These are phyloP conservation scores for Aristolochia contorta DNA, from an alignment of 164 flowering plant species.

Conservation along the genomic window DNA sequence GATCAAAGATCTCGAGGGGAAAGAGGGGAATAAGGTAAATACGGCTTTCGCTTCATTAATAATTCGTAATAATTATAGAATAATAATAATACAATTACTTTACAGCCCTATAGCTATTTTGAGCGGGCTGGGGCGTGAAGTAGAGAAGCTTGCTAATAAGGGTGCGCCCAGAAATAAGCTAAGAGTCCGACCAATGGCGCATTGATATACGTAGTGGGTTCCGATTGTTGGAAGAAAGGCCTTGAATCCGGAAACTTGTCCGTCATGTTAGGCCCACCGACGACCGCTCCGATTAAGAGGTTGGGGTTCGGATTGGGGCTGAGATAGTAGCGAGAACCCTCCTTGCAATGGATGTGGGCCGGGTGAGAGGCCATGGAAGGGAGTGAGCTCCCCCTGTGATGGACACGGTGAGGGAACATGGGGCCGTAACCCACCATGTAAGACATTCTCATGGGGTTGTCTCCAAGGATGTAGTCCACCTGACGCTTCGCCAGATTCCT, in stretches of 20 bases:
- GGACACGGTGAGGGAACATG: constrained; percentile 69
- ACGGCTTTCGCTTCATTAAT: too few species aligned
- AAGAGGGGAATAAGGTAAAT: too few species aligned
- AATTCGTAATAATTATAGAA: too few species aligned
- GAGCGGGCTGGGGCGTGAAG: neutral
- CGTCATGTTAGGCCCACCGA: constrained; percentile 82
- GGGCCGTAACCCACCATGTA: constrained; percentile 95
- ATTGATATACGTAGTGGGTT: constrained; percentile 94
- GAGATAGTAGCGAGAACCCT: constrained; percentile 51
- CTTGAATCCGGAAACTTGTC: constrained; percentile 87
- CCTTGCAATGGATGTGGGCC: constrained; percentile 62
- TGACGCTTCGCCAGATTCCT: constrained; percentile 68
- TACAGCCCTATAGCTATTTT: neutral
- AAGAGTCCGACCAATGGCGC: constrained; percentile 91
- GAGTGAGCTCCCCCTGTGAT: constrained; percentile 80
- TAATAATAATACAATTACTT: too few species aligned
- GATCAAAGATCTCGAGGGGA: too few species aligned
- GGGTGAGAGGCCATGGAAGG: constrained; percentile 77
- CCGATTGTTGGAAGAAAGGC: constrained; percentile 73
- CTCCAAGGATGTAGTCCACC: constrained; percentile 24
- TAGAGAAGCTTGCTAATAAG: constrained; percentile 2
- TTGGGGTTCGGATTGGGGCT: constrained; percentile 89
- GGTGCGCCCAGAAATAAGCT: constrained; percentile 65
- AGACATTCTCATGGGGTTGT: constrained; percentile 70
- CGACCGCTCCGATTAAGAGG: constrained; percentile 73